Percentiles rank a stretch among this genome's conserved stretches.
These are phyloP conservation scores for Pseudocercospora macadamiae DNA, from an alignment of 2,329 filamentous ascomycete species.

Conservation along the genomic window DNA sequence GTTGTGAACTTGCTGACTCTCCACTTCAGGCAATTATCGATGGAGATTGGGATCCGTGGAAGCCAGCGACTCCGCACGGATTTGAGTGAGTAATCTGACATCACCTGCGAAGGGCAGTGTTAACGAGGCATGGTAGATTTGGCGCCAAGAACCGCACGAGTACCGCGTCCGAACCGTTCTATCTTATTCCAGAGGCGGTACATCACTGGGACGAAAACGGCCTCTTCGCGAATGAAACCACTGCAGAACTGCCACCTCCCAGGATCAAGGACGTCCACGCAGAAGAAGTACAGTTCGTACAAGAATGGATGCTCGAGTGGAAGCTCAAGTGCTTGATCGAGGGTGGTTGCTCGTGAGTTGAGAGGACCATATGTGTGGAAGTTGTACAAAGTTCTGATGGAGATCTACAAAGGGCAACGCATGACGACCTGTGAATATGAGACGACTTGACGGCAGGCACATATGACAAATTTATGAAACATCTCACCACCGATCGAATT, in stretches of 20 bases:
- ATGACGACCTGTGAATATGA: neutral
- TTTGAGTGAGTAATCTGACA: conserved; percentile 45
- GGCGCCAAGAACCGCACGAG: conserved; percentile 58
- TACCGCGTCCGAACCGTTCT: conserved; percentile 68
- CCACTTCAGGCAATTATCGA: conserved; percentile 77
- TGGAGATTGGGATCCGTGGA: conserved; percentile 80
- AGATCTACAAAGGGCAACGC: neutral
- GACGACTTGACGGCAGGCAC: neutral
- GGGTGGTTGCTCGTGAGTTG: neutral
- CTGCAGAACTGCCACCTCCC: conserved; percentile 58
- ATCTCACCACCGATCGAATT: too few relatives aligned
- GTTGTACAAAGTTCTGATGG: neutral
- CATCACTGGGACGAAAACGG: conserved; percentile 64
- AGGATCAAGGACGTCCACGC: conserved; percentile 63
- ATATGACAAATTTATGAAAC: neutral
- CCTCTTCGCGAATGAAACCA: conserved; percentile 65
- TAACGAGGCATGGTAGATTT: conserved; percentile 21
- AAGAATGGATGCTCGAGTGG: conserved; percentile 69
- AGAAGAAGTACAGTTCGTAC: conserved; percentile 63
- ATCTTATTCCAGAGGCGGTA: conserved; percentile 73
- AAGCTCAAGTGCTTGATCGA: conserved; percentile 10
- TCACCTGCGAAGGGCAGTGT: neutral
- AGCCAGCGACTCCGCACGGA: conserved; percentile 71
- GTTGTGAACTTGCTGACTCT: too few relatives aligned
- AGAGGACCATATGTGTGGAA: neutral